Evolutionary conservation across 1,284 basidiomycete genomes (phyloP), one percentile per base, ranked within the genome.

Genomic region (Gomphus bonarii): DNA sequence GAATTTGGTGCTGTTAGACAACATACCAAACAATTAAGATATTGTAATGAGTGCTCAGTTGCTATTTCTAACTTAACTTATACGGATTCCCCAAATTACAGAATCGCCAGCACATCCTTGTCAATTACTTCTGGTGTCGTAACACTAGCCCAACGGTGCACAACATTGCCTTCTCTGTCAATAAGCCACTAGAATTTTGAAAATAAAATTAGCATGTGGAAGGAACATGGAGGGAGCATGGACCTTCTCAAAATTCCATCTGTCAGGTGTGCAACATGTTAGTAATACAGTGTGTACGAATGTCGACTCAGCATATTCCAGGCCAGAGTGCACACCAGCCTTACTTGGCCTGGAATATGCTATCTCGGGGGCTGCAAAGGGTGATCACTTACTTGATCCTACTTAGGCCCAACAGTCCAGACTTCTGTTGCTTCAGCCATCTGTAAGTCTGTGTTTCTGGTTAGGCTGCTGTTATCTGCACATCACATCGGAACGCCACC

Each of bases 351-450:
- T 12, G 14, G 14, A 49, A 11, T 16, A 28, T 30, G 28, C 14
- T 12, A 28, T 49, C 14, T 6, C 1, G 12, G 38, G 25, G 47
- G 5, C 1, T 49, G 25, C 1, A 49, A 35, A 22, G 8, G 25
- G 49, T 18, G 31, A n/a, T 31, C 10, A 68, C 73, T 12, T 56
- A 84, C 85, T 91, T 91, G 73, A 92, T 89, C 54, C 85, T 77
- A 18, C 79, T 77, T 54, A 90, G 71, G 31, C 89, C 88, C 49
- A 92, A 68, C 43, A 91, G 64, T 8, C 88, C 88, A 2, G 83
- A 62, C 71, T 90, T 88, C 71, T 89, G 73, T 48, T 74, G 72
- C 78, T 95, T 95, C 65, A 95, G 80, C 81, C 83, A 95, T 60
- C 87, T 80, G 75, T 82, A 95, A 8, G 92, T 88, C 65, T 88